Base-by-base conservation (phyloP, 139 green algal genomes). In the Picochlorum sp. region DNA sequence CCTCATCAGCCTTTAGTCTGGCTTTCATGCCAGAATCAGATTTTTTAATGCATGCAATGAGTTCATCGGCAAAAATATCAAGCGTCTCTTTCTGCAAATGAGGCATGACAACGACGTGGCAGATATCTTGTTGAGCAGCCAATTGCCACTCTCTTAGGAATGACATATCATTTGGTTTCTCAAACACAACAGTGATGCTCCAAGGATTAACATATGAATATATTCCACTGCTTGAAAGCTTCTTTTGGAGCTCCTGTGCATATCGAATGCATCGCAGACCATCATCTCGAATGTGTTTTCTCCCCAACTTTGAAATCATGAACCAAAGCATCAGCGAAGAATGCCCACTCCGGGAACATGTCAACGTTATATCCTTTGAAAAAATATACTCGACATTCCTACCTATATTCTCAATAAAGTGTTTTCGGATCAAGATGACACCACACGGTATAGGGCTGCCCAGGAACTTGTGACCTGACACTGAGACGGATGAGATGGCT, bases 331-430 rank as follows among this genome's bases (percentile, higher is more conserved):
- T 26, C n/a, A 54, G n/a, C n/a, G 47, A 20, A 9, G 47, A 20
- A 54, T 54, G 47, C 6, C 47, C 47, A 9, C 47, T 54, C 2
- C 47, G 16, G 6, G 47, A 54, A 13, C 47, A 54, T 54, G 47
- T 54, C 47, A 54, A 54, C 18, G 47, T 54, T 9, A 54, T 9
- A 54, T 54, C 47, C 47, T 54, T 54, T 54, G 47, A 26, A 21
- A 54, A 54, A 10, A 54, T 54, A 13, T 54, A 54, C n/a, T 54
- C 47, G 2, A 54, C n/a, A 24, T 54, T 21, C n/a, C 23, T 54
- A 26, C 47, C 47, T 9, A 54, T 26, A 54, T 54, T 24, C n/a
- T 54, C 47, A 9, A 54, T 21, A 21, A 54, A 54, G 6, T 54
- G 2, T 54, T 21, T 20, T 7, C 47, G 47, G n/a, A 54, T 54